phyloP scores from a whole-genome alignment of 805 yeast genomes.

The Saccharomyces jurei region DNA sequence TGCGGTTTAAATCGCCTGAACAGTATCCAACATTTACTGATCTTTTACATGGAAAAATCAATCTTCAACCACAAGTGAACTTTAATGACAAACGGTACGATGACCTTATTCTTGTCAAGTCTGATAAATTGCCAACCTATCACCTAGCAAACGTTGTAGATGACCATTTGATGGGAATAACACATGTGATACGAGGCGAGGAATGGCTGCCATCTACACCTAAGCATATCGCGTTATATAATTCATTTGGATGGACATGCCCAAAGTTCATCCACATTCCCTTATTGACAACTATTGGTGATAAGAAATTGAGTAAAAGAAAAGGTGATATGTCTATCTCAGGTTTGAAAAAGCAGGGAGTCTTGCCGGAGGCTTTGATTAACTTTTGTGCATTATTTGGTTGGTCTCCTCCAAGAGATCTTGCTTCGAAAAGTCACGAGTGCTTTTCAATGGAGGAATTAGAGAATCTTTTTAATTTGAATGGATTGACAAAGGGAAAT shows the following conservation, averaged over 20 bases:
- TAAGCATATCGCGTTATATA: conserved; percentile 79
- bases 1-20: conserved; percentile 73
- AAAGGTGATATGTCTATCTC: conserved; percentile 72
- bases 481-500: conserved; percentile 82
- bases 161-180: conserved; percentile 85
- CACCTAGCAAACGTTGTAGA: conserved; percentile 95
- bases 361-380: conserved; percentile 77
- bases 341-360: conserved; percentile 49
- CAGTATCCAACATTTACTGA: conserved; percentile 62
- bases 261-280: conserved; percentile 90
- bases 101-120: conserved; percentile 80
- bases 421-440: conserved; percentile 45
- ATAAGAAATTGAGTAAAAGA: conserved; percentile 79
- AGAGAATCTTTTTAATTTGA: conserved; percentile 48
- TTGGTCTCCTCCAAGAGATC: conserved; percentile 74
- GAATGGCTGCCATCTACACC: conserved; percentile 98
- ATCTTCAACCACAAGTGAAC: conserved; percentile 76
- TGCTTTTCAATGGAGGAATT: conserved; percentile 45
- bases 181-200: conserved; percentile 94
- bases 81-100: conserved; percentile 66
- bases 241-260: conserved; percentile 76
- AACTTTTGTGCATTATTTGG: conserved; percentile 89
- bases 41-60: conserved; percentile 65
- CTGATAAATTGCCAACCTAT: conserved; percentile 94
- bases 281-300: conserved; percentile 59